Percentiles rank a stretch among this genome's conserved stretches.
phyloP scores from a whole-genome alignment of 495 filamentous ascomycete genomes.

The Tuber melanosporum region DNA sequence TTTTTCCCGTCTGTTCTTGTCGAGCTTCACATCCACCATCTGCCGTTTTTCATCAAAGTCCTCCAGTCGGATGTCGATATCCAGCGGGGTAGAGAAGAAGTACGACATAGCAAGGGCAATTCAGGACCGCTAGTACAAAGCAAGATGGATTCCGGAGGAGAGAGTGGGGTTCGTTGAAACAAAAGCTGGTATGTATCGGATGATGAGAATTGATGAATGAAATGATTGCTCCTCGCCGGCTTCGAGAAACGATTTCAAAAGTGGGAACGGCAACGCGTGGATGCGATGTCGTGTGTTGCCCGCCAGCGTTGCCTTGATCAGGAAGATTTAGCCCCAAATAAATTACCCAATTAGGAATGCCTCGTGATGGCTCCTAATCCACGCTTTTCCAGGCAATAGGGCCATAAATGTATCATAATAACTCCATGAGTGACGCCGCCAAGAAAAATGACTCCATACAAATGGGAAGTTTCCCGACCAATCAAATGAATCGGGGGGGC shows the following conservation, averaged over 20 bases:
- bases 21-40: slow-evolving; percentile 94
- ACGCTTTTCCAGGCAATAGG: neutral
- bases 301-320: neutral
- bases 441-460: neutral
- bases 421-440: neutral
- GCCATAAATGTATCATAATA: neutral
- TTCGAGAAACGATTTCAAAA: neutral
- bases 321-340: neutral
- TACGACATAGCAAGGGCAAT: slow-evolving; percentile 63
- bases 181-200: neutral
- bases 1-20: slow-evolving; percentile 95
- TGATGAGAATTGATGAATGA: neutral
- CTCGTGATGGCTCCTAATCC: neutral
- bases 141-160: neutral
- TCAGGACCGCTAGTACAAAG: neutral
- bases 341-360: neutral
- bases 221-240: neutral
- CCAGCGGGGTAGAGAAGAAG: slow-evolving; percentile 95
- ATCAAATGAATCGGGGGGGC: neutral
- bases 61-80: slow-evolving; percentile 97
- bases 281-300: neutral
- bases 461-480: neutral
- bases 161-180: neutral
- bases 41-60: slow-evolving; percentile 79
- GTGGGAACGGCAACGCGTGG: neutral